Base-by-base conservation (phyloP, 805 yeast genomes). In the Lipomyces lipofer region DNA sequence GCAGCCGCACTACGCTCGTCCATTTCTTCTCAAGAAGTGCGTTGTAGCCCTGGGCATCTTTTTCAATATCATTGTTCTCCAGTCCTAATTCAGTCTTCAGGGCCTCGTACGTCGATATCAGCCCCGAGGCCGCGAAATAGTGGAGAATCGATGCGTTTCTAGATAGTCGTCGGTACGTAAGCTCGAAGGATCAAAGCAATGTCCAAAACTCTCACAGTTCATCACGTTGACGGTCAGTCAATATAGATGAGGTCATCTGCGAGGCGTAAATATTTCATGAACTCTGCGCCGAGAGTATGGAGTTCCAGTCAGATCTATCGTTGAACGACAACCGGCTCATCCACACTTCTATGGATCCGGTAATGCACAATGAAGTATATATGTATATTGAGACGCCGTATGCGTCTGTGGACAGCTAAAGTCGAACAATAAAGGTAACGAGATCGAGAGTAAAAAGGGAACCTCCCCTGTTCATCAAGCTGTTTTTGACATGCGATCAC, bases 1-100 rank as follows among this genome's bases (percentile, higher is more conserved):
- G 97, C 28, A 92, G 74, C 43, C 96, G 74, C 29, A 88, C 76
- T 3, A 91, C 92, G 0, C 95, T 84, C 0, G 85, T 77, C 97
- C 97, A 91, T 71, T 90, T 91, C 70, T 84, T 85, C 62, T 85
- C 88, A 36, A 88, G 71, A 9, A 75, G 65, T 27, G 56, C 59
- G 43, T 54, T 64, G 40, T 47, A 62, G 42, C 57, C 52, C 43
- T 50, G 53, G 13, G 43, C 27, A 38, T 44, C 50, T 15, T 15
- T 42, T 6, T 48, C 53, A 13, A 28, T 25, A 7, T 21, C 24
- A 4, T 19, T 43, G 9, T 22, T n/a, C 7, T 43, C 30, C 3
- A 40, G 22, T 10, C 39, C 40, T 19, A 54, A 35, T 8, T 57
- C 60, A 13, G 36, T 25, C 28, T 9, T 33, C 22, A 57, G 40